A percentile compares a stretch with the other conserved stretches of the same genome.
These are phyloP conservation scores for Fomitopsis pulvina DNA, from an alignment of 768 basidiomycete species.

Conservation along the genomic window DNA sequence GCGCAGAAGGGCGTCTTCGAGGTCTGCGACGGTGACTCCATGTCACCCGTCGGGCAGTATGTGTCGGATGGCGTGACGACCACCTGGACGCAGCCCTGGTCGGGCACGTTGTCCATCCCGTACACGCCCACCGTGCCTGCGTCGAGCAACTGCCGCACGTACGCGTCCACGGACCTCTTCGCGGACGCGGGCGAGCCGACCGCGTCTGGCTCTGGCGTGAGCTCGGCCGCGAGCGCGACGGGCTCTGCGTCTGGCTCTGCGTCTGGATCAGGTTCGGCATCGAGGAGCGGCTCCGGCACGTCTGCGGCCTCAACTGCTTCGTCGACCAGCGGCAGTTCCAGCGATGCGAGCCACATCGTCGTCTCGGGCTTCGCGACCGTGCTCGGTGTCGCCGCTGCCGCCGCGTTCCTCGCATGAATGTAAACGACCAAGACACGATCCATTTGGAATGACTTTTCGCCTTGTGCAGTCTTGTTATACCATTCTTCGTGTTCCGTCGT, in stretches of 20 bases:
- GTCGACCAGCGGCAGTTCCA: constrained; percentile 3
- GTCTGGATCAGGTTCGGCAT: constrained; percentile 7
- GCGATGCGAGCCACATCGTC: constrained; percentile 15
- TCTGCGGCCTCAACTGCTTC: constrained; percentile 11
- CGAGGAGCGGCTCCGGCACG: constrained; percentile 3
- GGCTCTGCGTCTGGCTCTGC: constrained; percentile 13
- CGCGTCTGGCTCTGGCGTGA: constrained; percentile 7
- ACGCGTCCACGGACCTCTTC: constrained; percentile 30
- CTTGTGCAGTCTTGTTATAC: no score
- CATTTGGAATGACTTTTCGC: no score
- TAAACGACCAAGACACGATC: no score
- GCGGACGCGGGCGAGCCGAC: constrained; percentile 12
- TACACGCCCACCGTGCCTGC: constrained; percentile 34
- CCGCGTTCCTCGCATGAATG: constrained; percentile 29
- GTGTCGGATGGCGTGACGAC: constrained; percentile 30
- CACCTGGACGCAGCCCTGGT: constrained; percentile 42
- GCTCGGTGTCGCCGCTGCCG: constrained; percentile 27
- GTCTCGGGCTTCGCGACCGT: constrained; percentile 27
- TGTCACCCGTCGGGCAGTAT: constrained; percentile 52
- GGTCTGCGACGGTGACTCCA: constrained; percentile 59
- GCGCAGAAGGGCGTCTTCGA: constrained; percentile 56
- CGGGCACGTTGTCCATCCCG: constrained; percentile 37
- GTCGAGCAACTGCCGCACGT: constrained; percentile 38
- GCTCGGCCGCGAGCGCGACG: constrained; percentile 10
- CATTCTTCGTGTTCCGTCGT: no score